A percentile compares a stretch with the other conserved stretches of the same genome.
These are phyloP conservation scores for Penicillium paxilli DNA, from an alignment of 495 filamentous ascomycete species.

Conservation along the genomic window DNA sequence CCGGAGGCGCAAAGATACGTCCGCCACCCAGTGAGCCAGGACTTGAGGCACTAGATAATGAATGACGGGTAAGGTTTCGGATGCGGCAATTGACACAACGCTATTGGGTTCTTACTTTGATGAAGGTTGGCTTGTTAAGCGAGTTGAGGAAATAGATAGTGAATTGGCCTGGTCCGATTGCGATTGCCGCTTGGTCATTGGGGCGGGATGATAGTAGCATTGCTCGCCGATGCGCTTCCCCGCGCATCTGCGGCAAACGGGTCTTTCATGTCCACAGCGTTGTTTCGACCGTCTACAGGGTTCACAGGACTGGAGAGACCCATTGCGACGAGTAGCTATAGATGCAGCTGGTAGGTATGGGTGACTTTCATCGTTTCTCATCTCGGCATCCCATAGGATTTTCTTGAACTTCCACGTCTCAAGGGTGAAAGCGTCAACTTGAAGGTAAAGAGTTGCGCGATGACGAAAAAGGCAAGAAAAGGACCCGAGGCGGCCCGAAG, in stretches of 20 bases:
- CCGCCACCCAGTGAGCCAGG: slow-evolving; percentile 24
- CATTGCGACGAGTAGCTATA: slow-evolving; percentile 47
- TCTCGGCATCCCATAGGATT: background rate
- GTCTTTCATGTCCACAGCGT: slow-evolving; percentile 48
- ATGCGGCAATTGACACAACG: background rate
- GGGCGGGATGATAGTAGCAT: slow-evolving; percentile 47
- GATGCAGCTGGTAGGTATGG: slow-evolving; percentile 26
- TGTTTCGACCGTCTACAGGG: slow-evolving; percentile 54
- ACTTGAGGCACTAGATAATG: slow-evolving; percentile 24
- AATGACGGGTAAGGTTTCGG: background rate
- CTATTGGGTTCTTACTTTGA: slow-evolving; percentile 23
- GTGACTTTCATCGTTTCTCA: slow-evolving; percentile 23
- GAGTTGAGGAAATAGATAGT: slow-evolving; percentile 9
- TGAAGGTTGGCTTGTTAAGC: slow-evolving; percentile 21
- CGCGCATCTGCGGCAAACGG: slow-evolving; percentile 35
- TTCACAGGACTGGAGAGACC: slow-evolving; percentile 51
- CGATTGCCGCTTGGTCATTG: slow-evolving; percentile 37
- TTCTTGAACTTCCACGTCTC: no score
- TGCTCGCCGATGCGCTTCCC: slow-evolving; percentile 31
- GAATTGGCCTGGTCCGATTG: slow-evolving; percentile 16
- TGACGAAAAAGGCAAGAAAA: background rate
- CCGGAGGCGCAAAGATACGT: slow-evolving; percentile 23
- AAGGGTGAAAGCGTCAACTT: background rate
- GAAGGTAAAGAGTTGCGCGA: background rate
- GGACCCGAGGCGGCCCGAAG: background rate